Evolutionary conservation across 306 rosid genomes (phyloP).

Genomic region (Luffa acutangula): DNA sequence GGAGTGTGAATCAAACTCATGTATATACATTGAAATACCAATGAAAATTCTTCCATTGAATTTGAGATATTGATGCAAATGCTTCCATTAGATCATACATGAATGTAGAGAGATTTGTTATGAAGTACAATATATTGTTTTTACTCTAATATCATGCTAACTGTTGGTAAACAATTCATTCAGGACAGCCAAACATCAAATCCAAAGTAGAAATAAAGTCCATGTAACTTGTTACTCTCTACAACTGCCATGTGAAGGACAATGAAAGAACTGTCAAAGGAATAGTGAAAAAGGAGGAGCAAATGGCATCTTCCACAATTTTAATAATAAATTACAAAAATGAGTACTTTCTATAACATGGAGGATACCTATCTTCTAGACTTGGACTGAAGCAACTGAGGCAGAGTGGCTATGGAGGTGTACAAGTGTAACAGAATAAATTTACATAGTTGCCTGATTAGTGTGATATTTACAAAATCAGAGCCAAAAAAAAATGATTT

Average conservation of each 20-base stretch:
- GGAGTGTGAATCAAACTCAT: background rate
- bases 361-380: background rate
- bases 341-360: background rate
- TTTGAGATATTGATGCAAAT: background rate
- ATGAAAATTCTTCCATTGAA: background rate
- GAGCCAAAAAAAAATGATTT: slow-evolving; percentile 17
- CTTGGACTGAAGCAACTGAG: background rate
- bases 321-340: background rate
- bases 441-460: slow-evolving; percentile 28
- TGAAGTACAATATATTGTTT: background rate
- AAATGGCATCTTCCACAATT: background rate
- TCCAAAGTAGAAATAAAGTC: background rate
- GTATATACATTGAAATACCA: background rate
- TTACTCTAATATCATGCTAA: background rate
- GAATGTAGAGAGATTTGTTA: background rate
- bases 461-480: slow-evolving; percentile 47
- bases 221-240: background rate
- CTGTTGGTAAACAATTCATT: background rate
- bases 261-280: background rate
- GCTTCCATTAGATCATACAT: background rate
- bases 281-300: background rate
- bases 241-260: background rate
- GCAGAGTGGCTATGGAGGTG: slow-evolving; percentile 7
- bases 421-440: slow-evolving; percentile 6
- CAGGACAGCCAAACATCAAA: background rate